phyloP scores from a whole-genome alignment of 805 yeast genomes.

The Nakazawaea pomicola region DNA sequence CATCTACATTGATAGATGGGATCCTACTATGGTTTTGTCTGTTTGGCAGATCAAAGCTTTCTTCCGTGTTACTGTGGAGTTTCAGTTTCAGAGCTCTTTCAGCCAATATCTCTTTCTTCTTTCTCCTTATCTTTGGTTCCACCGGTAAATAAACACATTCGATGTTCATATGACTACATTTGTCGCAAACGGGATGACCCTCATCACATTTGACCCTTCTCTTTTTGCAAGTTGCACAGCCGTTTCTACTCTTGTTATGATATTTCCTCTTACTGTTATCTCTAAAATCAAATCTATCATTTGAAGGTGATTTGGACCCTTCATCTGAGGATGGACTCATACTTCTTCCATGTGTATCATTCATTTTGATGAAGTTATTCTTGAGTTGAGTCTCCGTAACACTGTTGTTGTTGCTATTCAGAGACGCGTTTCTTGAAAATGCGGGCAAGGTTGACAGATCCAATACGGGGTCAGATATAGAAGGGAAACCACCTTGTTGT shows the following conservation, averaged over 20 bases:
- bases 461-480: too few species aligned
- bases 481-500: slow-evolving; percentile 10
- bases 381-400: not conserved
- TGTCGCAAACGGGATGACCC: slow-evolving; percentile 68
- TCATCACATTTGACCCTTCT: slow-evolving; percentile 95
- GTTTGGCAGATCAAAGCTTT: slow-evolving; percentile 12
- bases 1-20: slow-evolving; percentile 10
- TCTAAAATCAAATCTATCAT: slow-evolving; percentile 1
- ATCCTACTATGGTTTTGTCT: slow-evolving; percentile 8
- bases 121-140: slow-evolving; percentile 11
- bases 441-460: too few species aligned
- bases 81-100: slow-evolving; percentile 1
- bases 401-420: too few species aligned
- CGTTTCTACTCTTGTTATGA: slow-evolving; percentile 84
- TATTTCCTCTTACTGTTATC: slow-evolving; percentile 62
- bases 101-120: slow-evolving; percentile 12
- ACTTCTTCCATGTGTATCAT: not conserved
- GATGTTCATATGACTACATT: slow-evolving; percentile 75
- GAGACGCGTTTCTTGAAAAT: too few species aligned
- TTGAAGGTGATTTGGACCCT: slow-evolving; percentile 1
- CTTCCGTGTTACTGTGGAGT: not conserved
- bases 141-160: slow-evolving; percentile 56
- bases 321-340: slow-evolving; percentile 7
- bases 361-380: not conserved
- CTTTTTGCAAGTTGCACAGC: slow-evolving; percentile 85